These are phyloP conservation scores for Sordariomycetes sp. DNA, from an alignment of 2,329 filamentous ascomycete genomes.

Conservation along the genomic window DNA sequence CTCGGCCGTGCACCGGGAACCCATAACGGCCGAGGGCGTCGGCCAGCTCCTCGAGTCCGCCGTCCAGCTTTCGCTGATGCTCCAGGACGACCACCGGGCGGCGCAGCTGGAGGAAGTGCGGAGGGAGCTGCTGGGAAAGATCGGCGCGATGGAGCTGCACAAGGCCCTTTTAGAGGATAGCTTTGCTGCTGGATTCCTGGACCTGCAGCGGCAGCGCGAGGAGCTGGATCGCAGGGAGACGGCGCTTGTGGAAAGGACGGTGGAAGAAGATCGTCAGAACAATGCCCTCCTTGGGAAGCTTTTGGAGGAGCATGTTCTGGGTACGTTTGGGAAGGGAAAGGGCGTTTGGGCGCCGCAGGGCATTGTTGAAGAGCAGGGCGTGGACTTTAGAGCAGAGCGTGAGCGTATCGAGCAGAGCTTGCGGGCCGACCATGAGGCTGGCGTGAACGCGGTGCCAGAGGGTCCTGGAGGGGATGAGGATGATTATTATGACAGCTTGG, in stretches of 20 bases:
- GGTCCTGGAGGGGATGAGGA: no score
- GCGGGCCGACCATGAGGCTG: no score
- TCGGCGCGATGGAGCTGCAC: conserved; percentile 19
- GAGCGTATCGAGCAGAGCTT: no score
- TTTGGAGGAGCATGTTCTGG: conserved; percentile 15
- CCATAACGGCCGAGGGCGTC: conserved; percentile 14
- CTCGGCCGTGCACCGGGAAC: conserved; percentile 20
- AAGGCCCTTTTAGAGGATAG: conserved; percentile 20
- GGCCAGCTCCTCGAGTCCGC: conserved; percentile 17
- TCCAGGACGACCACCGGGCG: conserved; percentile 17
- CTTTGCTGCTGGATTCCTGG: conserved; percentile 14
- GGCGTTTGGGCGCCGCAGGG: neutral
- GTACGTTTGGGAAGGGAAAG: conserved; percentile 3
- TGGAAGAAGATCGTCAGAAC: conserved; percentile 17
- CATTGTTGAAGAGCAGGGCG: no score
- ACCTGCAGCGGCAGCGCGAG: conserved; percentile 20
- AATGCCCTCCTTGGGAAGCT: conserved; percentile 16
- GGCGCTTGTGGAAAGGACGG: conserved; percentile 14
- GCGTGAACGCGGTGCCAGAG: no score
- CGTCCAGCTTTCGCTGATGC: conserved; percentile 13
- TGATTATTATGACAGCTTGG: no score
- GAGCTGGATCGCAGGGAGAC: conserved; percentile 23
- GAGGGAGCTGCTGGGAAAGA: conserved; percentile 15
- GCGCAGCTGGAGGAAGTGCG: conserved; percentile 16
- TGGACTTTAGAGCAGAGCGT: no score